Evolutionary conservation across 148 eudicot genomes (phyloP).

Genomic region (Polygonum aviculare): DNA sequence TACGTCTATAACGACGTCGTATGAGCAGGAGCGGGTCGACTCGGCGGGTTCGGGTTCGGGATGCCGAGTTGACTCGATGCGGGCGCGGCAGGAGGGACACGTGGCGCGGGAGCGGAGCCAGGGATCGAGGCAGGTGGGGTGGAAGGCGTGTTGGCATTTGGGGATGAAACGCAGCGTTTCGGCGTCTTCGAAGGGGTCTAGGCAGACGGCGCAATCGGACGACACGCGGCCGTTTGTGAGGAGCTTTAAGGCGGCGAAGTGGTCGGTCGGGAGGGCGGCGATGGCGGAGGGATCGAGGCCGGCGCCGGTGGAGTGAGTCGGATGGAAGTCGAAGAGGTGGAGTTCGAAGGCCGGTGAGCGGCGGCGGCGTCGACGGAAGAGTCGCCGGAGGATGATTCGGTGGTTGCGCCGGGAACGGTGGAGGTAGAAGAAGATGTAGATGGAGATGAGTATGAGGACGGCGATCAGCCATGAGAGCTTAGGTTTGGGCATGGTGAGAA

Average conservation of each 20-base stretch:
- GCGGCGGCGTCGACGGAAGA: not conserved
- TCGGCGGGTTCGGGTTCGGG: not conserved
- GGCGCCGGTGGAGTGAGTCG: not conserved
- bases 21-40: not conserved
- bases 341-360: not conserved
- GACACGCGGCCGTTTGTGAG: not conserved
- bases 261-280: not conserved
- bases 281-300: not conserved
- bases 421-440: not conserved
- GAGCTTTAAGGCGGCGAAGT: conserved; percentile 1
- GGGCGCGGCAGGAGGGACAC: conserved; percentile 3
- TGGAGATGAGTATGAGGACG: not conserved
- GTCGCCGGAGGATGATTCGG: not conserved
- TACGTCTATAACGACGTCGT: not conserved
- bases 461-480: not conserved
- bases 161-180: conserved; percentile 7
- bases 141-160: not conserved
- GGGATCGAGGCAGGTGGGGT: not conserved
- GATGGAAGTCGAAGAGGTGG: not conserved
- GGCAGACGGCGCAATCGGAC: not conserved
- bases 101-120: not conserved
- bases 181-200: not conserved
- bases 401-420: not conserved
- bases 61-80: not conserved
- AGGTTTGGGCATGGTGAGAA: not conserved